Conservation (phyloP, 805 yeast species). For the Saccharomyces jurei region DNA sequence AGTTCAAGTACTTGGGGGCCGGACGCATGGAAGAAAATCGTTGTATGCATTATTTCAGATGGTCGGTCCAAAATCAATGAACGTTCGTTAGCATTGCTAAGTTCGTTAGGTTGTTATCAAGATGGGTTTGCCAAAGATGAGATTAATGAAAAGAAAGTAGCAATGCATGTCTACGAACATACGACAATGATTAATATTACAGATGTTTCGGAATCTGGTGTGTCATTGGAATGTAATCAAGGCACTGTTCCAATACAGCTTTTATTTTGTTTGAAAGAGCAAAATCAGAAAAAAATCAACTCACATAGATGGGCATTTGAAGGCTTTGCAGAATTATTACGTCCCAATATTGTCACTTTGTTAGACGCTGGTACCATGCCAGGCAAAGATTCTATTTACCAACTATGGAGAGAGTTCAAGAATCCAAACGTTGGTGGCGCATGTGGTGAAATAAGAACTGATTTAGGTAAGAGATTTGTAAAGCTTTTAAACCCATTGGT, state of each 20-base stretch:
- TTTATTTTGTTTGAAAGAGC: slow-evolving; percentile 82
- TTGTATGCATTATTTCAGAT: slow-evolving; percentile 82
- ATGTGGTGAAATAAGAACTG: slow-evolving; percentile 92
- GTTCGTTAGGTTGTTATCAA: slow-evolving; percentile 86
- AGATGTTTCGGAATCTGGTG: slow-evolving; percentile 49
- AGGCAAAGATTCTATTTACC: slow-evolving; percentile 71
- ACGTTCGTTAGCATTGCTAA: slow-evolving; percentile 68
- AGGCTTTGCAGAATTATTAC: slow-evolving; percentile 74
- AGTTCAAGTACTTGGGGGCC: slow-evolving; percentile 83
- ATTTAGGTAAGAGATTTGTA: slow-evolving; percentile 54
- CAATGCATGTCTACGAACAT: slow-evolving; percentile 86
- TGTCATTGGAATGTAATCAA: slow-evolving; percentile 42
- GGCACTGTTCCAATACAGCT: slow-evolving; percentile 78
- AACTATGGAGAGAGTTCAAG: slow-evolving; percentile 79
- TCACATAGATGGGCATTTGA: slow-evolving; percentile 97
- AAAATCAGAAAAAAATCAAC: slow-evolving; percentile 82
- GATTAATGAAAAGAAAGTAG: slow-evolving; percentile 73
- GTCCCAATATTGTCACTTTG: slow-evolving; percentile 76
- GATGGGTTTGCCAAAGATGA: slow-evolving; percentile 92
- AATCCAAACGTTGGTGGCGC: slow-evolving; percentile 88
- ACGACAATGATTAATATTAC: slow-evolving; percentile 86
- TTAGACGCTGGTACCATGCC: slow-evolving; percentile 96
- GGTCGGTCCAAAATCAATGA: slow-evolving; percentile 82
- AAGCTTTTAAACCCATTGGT: slow-evolving; percentile 74
- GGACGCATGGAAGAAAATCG: slow-evolving; percentile 90